Evolutionary conservation across 2,329 filamentous ascomycete species (phyloP).

Genomic region (Monosporascus sp.): DNA sequence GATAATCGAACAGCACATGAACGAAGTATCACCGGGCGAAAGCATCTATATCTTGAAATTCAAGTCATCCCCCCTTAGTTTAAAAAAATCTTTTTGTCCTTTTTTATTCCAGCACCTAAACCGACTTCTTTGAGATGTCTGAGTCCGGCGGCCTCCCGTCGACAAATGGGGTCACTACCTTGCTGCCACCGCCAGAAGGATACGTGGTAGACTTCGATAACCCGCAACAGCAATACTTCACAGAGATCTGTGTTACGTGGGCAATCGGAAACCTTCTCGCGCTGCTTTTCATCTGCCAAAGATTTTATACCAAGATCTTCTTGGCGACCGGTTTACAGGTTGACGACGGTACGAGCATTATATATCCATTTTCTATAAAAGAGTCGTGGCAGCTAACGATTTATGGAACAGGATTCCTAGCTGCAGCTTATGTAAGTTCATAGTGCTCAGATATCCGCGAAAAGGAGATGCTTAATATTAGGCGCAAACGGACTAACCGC

Average conservation of each 20-base stretch:
- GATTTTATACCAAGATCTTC: constrained; percentile 2
- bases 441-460: neutral
- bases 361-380: neutral
- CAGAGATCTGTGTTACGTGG: neutral
- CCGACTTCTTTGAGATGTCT: too few species aligned
- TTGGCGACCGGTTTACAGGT: constrained; percentile 1
- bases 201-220: constrained; percentile 7
- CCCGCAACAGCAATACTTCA: neutral
- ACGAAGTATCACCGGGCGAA: too few species aligned
- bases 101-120: too few species aligned
- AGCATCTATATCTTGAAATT: too few species aligned
- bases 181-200: constrained; percentile 3
- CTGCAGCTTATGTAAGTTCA: neutral
- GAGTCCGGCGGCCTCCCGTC: neutral
- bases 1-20: too few species aligned
- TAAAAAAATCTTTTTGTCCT: too few species aligned
- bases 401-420: neutral
- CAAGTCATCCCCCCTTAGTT: too few species aligned
- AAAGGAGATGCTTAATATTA: neutral
- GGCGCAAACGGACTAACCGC: neutral
- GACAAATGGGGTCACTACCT: neutral
- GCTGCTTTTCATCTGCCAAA: constrained; percentile 1
- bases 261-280: neutral
- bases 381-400: neutral
- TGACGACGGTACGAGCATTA: constrained; percentile 5